phyloP scores from a whole-genome alignment of 139 green algal genomes.

The Tetraselmis chui region DNA sequence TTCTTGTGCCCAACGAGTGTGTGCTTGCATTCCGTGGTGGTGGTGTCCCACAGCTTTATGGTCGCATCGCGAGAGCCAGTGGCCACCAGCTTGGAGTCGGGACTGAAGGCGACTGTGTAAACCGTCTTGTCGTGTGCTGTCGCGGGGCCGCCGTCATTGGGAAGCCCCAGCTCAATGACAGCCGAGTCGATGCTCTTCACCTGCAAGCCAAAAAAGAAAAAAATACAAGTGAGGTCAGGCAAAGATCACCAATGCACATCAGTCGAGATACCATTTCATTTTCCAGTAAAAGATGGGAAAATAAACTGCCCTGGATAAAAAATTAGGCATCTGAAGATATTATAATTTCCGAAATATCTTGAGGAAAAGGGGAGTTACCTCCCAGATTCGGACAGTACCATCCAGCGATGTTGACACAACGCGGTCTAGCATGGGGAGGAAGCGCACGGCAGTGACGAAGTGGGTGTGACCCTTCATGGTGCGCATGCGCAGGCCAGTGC shows the following conservation, averaged over 20 bases:
- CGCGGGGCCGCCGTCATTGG: not conserved
- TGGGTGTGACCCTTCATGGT: not conserved
- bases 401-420: not conserved
- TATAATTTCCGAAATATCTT: too few relatives aligned
- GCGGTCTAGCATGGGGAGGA: not conserved
- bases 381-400: not conserved
- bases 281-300: too few relatives aligned
- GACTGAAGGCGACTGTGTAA: not conserved
- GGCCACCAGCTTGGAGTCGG: not conserved
- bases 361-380: not conserved
- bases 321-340: too few relatives aligned
- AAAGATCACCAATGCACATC: too few relatives aligned
- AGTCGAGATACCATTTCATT: too few relatives aligned
- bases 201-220: too few relatives aligned
- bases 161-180: not conserved
- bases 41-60: not conserved
- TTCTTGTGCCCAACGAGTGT: not conserved
- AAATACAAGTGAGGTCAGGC: too few relatives aligned
- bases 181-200: not conserved
- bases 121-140: not conserved
- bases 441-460: not conserved
- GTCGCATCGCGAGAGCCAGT: not conserved
- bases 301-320: too few relatives aligned
- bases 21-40: not conserved
- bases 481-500: not conserved